Conservation (phyloP, 306 rosid genomes). For the Glycine tomentella region DNA sequence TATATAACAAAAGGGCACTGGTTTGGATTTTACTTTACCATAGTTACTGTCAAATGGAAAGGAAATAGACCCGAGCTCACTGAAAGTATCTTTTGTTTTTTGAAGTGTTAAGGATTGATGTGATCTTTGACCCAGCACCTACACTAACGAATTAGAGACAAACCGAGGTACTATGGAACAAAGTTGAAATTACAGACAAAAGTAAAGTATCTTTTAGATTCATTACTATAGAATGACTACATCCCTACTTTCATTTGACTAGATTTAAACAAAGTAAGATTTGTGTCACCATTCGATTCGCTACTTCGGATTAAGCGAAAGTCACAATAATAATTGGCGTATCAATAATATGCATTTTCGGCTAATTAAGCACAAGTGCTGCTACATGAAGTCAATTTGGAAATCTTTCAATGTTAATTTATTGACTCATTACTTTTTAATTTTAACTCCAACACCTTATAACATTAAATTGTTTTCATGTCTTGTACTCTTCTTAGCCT, state of each 20-base stretch:
- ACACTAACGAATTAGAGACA: constrained; percentile 47
- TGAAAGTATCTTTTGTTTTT: constrained; percentile 44
- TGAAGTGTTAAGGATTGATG: constrained; percentile 46
- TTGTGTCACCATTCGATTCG: constrained; percentile 37
- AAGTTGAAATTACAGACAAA: constrained; percentile 35
- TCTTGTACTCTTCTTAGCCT: not conserved
- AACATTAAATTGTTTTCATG: not conserved
- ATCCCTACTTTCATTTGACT: constrained; percentile 33
- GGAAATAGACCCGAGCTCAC: constrained; percentile 39
- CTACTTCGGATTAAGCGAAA: constrained; percentile 41
- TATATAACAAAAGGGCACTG: not conserved
- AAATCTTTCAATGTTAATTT: constrained; percentile 29
- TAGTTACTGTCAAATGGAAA: constrained; percentile 36
- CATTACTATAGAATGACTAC: constrained; percentile 30
- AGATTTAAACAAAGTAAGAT: constrained; percentile 35
- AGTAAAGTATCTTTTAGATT: constrained; percentile 55
- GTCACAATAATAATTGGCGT: constrained; percentile 45
- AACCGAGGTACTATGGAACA: constrained; percentile 35
- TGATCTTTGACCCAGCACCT: constrained; percentile 52
- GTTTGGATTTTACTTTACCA: constrained; percentile 33
- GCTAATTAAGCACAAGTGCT: constrained; percentile 28
- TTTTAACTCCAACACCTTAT: not conserved
- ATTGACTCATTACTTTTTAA: constrained; percentile 6
- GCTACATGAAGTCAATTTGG: constrained; percentile 41
- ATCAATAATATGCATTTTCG: constrained; percentile 40